Evolutionary conservation across 2,329 filamentous ascomycete species (phyloP).

Genomic region (Xylogone sp.): DNA sequence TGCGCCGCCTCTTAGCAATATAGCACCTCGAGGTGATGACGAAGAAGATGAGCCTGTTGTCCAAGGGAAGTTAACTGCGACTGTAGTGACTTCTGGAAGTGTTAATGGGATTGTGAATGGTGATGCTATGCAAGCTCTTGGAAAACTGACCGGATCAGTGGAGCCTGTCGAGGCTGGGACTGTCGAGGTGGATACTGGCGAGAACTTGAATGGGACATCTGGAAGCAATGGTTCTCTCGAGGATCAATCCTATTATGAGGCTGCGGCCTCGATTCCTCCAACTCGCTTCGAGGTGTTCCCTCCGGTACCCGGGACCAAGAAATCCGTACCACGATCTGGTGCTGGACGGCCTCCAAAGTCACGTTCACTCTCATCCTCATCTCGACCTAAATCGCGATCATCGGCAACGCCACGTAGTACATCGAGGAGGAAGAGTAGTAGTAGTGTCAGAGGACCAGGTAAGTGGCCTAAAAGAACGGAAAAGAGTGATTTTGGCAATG

Average conservation of each 20-base stretch:
- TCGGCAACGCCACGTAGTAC: conserved; percentile 23
- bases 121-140: conserved; percentile 21
- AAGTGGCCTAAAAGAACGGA: conserved; percentile 67
- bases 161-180: conserved; percentile 11
- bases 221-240: conserved; percentile 18
- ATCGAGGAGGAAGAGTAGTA: conserved; percentile 52
- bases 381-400: conserved; percentile 13
- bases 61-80: conserved; percentile 11
- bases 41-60: conserved; percentile 26
- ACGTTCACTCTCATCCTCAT: conserved; percentile 11
- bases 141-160: conserved; percentile 17
- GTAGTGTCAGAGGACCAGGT: conserved; percentile 61
- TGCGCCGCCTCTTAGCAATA: conserved; percentile 75
- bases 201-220: conserved; percentile 9
- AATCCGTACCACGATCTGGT: conserved; percentile 27
- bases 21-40: conserved; percentile 81
- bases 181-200: conserved; percentile 14
- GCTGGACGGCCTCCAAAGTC: conserved; percentile 15
- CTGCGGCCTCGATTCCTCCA: conserved; percentile 51
- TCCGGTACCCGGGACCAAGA: conserved; percentile 48
- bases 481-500: conserved; percentile 65
- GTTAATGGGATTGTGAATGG: conserved; percentile 18
- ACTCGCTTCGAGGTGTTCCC: conserved; percentile 78
- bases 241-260: conserved; percentile 23
- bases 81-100: conserved; percentile 19